Conservation (phyloP, 148 eudicot genomes). For the Linanthus parryae region DNA sequence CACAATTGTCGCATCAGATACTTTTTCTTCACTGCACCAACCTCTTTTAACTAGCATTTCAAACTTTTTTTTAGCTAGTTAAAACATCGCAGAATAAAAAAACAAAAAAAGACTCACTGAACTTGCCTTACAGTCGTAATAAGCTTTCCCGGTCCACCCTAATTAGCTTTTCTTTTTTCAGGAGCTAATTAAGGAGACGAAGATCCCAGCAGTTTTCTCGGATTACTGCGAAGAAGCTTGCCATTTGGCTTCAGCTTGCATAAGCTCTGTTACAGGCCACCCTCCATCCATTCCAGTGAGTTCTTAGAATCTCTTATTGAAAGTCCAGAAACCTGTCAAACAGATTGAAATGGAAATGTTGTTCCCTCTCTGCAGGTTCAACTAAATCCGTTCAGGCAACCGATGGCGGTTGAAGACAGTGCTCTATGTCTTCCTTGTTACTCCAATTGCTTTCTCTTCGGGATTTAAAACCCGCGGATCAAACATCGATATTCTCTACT, state of each 20-base stretch:
- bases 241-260: conserved; percentile 60
- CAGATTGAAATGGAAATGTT: conserved; percentile 3
- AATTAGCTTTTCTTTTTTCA: conserved; percentile 7
- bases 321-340: background rate
- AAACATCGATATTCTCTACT: too few species aligned
- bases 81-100: too few species aligned
- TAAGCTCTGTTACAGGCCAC: conserved; percentile 46
- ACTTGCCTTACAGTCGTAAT: background rate
- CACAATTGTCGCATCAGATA: too few species aligned
- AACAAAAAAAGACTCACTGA: background rate
- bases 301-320: background rate
- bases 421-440: conserved; percentile 76
- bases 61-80: too few species aligned
- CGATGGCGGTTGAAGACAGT: conserved; percentile 67
- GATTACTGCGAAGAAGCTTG: conserved; percentile 97
- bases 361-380: conserved; percentile 44
- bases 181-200: conserved; percentile 56
- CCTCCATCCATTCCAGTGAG: conserved; percentile 55
- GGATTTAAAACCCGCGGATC: too few species aligned
- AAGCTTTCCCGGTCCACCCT: background rate
- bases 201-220: conserved; percentile 74
- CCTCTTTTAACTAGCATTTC: too few species aligned
- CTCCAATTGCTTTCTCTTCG: conserved; percentile 83
- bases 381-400: conserved; percentile 92
- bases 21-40: too few species aligned